phyloP scores from a whole-genome alignment of 2,329 filamentous ascomycete species.

The Aspergillus oerlinghausenensis region DNA sequence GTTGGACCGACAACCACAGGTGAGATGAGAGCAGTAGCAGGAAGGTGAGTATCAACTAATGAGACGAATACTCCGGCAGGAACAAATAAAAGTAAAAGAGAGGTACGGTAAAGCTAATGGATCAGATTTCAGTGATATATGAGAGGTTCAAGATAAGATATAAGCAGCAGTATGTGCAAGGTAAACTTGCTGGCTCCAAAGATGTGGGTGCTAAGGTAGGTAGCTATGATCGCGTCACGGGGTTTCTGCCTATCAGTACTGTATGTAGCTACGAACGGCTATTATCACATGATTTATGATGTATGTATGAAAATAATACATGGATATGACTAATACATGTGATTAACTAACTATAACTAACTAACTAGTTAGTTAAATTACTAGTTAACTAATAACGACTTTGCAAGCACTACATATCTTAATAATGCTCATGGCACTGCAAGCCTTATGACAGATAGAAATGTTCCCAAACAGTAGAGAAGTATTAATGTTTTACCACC shows the following conservation, averaged over 20 bases:
- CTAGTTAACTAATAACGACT: too few species aligned
- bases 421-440: too few species aligned
- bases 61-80: background rate
- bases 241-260: conserved; percentile 21
- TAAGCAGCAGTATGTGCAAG: background rate
- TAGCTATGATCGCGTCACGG: conserved; percentile 20
- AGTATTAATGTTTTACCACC: too few species aligned
- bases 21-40: conserved; percentile 1
- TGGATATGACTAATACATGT: background rate
- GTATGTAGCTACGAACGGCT: background rate
- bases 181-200: background rate
- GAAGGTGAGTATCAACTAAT: conserved; percentile 4
- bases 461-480: too few species aligned
- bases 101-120: background rate
- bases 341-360: too few species aligned
- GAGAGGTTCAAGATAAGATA: background rate
- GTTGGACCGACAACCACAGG: conserved; percentile 3
- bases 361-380: too few species aligned
- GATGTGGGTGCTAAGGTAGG: background rate
- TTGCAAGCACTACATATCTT: too few species aligned
- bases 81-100: background rate
- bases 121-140: background rate
- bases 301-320: background rate
- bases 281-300: conserved; percentile 14
- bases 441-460: too few species aligned